Base-by-base conservation (phyloP, 2,329 filamentous ascomycete species). In the Seiridium unicorne region DNA sequence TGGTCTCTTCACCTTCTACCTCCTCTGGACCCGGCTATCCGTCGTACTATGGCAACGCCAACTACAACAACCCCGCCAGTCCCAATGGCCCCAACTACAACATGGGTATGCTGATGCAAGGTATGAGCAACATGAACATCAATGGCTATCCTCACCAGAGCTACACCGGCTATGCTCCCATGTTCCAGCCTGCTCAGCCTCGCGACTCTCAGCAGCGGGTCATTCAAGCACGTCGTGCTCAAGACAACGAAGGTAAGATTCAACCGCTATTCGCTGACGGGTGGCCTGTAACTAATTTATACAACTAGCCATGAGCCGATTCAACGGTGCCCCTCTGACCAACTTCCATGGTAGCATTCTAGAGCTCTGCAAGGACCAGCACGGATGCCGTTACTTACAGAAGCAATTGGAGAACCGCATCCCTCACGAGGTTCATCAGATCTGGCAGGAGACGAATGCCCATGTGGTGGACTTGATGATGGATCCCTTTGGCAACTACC, bases 401-500 rank as follows among this genome's bases (percentile, higher is more conserved):
- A 95, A 96, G 82, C 97, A 98, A 80, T 84, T 99, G 4, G 95
- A 99, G 78, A 94, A 96, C 71, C 90, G 90, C 68, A 88, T 89
- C 66, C 84, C 89, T 4, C 89, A 94, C 35, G 87, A 96, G 69
- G 85, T 97, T 56, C 90, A 96, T 74, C 88, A 93, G 81, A 98
- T 99, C 74, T 99, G 96, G 82, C 82, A 89, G 36, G 95, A 99
- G 81, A 97, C 93, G 57, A 92, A 94, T 72, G 85, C 90, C 71
- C 93, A 98, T 74, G 93, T 99, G 68, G 89, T 96, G 64, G 95
- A 99, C 80, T 83, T 99, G 65, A 99, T 99, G 95, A 97, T 93
- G 62, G 94, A 99, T 77, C 94, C 95, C 8, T 99, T 99, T 75
- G 95, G 95, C 74, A 99, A 99, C 81, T 99, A 99, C 77, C 88